Percentiles rank a stretch among this genome's conserved stretches.
Conservation (phyloP, 116 monocot species). For the Papilionanthe hybrid region DNA sequence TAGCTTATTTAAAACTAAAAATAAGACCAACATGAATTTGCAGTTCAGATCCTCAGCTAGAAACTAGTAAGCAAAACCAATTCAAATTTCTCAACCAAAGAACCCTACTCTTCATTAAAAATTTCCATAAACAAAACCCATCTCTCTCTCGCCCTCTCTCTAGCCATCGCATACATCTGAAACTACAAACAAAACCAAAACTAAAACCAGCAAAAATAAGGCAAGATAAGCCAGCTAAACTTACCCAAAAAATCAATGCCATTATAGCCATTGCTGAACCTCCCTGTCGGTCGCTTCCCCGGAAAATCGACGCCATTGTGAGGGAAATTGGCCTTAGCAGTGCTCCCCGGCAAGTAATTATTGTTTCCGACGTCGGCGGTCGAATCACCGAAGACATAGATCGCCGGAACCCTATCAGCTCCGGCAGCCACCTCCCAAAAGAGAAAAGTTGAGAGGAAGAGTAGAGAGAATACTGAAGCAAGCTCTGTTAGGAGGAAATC, state of each 20-base stretch:
- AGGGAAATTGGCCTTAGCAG: slow-evolving; percentile 53
- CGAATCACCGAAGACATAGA: slow-evolving; percentile 75
- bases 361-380: slow-evolving; percentile 70
- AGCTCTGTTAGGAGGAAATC: neutral
- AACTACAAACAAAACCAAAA: neutral
- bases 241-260: slow-evolving; percentile 56
- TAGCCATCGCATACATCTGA: neutral
- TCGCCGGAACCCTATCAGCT: slow-evolving; percentile 21
- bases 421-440: neutral
- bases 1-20: neutral
- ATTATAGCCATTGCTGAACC: slow-evolving; percentile 75
- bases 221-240: neutral
- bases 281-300: slow-evolving; percentile 37
- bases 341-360: slow-evolving; percentile 34
- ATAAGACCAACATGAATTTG: neutral
- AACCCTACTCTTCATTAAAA: neutral
- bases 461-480: neutral
- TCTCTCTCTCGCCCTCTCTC: neutral
- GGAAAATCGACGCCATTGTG: slow-evolving; percentile 61
- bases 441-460: neutral
- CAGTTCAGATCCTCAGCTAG: neutral
- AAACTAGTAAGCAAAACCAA: neutral
- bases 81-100: neutral
- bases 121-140: neutral
- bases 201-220: neutral